Evolutionary conservation across 345 rosid genomes (phyloP).

Genomic region (Toxicodendron radicans): DNA sequence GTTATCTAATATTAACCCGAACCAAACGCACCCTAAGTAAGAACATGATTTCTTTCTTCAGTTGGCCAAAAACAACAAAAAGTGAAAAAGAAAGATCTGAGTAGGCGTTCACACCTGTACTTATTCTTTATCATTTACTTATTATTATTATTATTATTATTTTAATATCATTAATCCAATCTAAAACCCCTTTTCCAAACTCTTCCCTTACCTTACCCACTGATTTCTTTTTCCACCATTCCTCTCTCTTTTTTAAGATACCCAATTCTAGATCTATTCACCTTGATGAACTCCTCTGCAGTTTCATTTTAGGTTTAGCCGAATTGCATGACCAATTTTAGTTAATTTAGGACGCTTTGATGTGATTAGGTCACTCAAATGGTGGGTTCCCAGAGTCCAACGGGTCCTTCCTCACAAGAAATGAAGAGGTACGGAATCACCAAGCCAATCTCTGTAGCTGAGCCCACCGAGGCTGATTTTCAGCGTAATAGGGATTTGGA

Average conservation of each 20-base stretch:
- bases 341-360: constrained; percentile 10
- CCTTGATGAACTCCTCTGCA: not conserved
- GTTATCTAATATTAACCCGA: too few relatives aligned
- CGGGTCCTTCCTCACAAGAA: constrained; percentile 29
- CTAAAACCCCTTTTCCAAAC: too few relatives aligned
- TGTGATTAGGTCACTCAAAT: constrained; percentile 29
- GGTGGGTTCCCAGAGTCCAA: constrained; percentile 49
- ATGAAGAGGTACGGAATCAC: constrained; percentile 61
- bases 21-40: too few relatives aligned
- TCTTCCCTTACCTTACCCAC: too few relatives aligned
- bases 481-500: constrained; percentile 63
- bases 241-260: not conserved
- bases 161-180: too few relatives aligned
- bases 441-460: constrained; percentile 77
- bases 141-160: too few relatives aligned
- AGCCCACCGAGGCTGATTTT: constrained; percentile 70
- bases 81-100: too few relatives aligned
- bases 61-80: too few relatives aligned
- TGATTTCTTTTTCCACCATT: not conserved
- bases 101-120: too few relatives aligned
- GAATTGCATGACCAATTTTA: constrained; percentile 5
- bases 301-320: not conserved
- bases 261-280: constrained; percentile 15
- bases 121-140: too few relatives aligned
- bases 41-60: too few relatives aligned